Evolutionary conservation across 441 rosid species (phyloP).

Genomic region (Bocquillonia castaneifolia): DNA sequence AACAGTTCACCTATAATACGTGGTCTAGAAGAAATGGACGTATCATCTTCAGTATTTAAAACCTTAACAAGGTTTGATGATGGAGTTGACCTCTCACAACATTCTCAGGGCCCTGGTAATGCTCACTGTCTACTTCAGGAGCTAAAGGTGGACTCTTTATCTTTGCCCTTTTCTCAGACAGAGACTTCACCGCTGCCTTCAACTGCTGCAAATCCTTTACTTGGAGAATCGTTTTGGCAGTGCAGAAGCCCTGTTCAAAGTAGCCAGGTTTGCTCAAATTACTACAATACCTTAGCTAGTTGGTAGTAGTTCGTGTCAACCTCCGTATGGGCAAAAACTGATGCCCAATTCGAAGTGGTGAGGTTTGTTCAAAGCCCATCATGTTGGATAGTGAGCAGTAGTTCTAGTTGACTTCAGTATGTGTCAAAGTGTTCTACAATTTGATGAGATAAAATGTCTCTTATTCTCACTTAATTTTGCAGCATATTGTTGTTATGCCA

Average conservation of each 20-base stretch:
- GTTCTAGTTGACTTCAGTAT: neutral
- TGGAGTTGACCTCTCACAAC: constrained; percentile 23
- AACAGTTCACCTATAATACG: constrained; percentile 18
- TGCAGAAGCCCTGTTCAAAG: constrained; percentile 47
- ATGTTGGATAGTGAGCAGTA: too few relatives aligned
- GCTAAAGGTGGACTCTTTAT: constrained; percentile 38
- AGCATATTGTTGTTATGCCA: neutral
- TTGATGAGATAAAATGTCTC: neutral
- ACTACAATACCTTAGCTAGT: neutral
- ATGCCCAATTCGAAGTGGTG: constrained; percentile 42
- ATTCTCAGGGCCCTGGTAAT: constrained; percentile 28
- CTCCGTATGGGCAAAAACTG: too few relatives aligned
- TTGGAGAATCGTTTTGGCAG: constrained; percentile 67
- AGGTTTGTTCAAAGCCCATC: constrained; percentile 46
- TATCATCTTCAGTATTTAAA: constrained; percentile 22
- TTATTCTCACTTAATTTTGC: neutral
- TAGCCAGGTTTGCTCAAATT: constrained; percentile 42
- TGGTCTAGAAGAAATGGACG: constrained; percentile 28
- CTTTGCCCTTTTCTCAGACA: constrained; percentile 36
- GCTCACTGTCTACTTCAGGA: constrained; percentile 32
- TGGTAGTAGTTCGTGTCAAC: neutral
- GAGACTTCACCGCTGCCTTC: constrained; percentile 46
- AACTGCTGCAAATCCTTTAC: constrained; percentile 34
- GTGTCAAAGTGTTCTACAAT: neutral
- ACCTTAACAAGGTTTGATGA: constrained; percentile 23